Evolutionary conservation across 2,329 filamentous ascomycete genomes (phyloP), one percentile per base, ranked within the genome.

Genomic region (Xylariaceae sp.): DNA sequence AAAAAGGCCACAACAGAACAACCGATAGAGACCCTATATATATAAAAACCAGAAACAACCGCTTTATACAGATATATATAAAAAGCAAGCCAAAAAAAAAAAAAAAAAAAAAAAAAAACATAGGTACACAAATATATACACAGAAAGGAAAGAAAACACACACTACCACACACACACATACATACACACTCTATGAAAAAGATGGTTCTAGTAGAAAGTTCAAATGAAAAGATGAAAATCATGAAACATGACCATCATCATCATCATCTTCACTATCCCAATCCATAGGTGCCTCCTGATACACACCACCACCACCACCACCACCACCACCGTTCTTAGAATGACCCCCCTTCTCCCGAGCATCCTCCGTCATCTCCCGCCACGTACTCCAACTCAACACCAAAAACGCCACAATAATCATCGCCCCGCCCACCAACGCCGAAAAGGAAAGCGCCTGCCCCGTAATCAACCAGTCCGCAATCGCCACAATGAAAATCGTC

Each of bases 401-500:
- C n/a, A 85, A 70, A 69, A 99, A 99, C 0, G 94, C 94, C 1
- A 83, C 78, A 55, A 96, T 88, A 65, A 99, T 99, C 64, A 97
- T 77, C 31, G 87, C 67, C 0, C 94, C 92, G n/a, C 94, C 94
- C 0, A 83, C 66, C 9, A 97, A 78, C 3, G 92, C 88, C 0
- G 91, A 88, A 3, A 78, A 74, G 50, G 85, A 88, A 26, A 96
- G 76, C 0, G 87, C 83, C 63, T 87, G 79, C 48, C 92, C 89
- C 0, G 89, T 95, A 43, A 91, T 77, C 54, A 91, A 69, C 84
- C 94, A 95, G 72, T 99, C 94, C 53, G 89, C 89, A 32, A 97
- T 76, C 0, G 92, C 94, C 5, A 99, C 94, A 57, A 97, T 83
- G 77, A 99, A 97, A 62, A 99, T 99, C 27, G 94, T 99, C 46